Percentiles rank a stretch among this genome's conserved stretches.
These are phyloP conservation scores for Cercospora sp. DNA, from an alignment of 2,329 filamentous ascomycete species.

Conservation along the genomic window DNA sequence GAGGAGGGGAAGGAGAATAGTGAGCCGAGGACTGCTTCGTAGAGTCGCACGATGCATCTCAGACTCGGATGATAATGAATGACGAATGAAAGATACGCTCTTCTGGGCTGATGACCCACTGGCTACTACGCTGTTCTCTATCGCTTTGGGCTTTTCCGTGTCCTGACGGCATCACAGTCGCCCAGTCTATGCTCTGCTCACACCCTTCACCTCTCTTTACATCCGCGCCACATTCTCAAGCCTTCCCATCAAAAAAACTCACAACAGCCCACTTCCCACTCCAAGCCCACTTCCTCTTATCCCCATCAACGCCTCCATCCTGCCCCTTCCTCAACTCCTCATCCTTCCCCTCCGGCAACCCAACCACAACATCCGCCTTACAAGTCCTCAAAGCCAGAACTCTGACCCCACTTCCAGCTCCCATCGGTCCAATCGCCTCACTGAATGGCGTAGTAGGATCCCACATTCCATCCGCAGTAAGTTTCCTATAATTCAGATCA, in stretches of 20 bases:
- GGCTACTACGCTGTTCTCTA: too few relatives aligned
- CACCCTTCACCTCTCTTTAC: not conserved
- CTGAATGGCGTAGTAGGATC: slow-evolving; percentile 83
- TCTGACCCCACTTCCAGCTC: slow-evolving; percentile 75
- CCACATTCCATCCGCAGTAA: slow-evolving; percentile 88
- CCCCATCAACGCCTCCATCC: slow-evolving; percentile 69
- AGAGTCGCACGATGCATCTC: too few relatives aligned
- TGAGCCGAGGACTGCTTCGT: slow-evolving; percentile 13
- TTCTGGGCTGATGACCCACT: not conserved
- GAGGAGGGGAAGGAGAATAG: slow-evolving; percentile 20
- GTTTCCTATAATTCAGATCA: slow-evolving; percentile 92
- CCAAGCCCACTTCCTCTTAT: slow-evolving; percentile 86
- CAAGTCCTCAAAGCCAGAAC: slow-evolving; percentile 86
- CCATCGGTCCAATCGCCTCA: slow-evolving; percentile 81
- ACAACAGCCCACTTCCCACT: slow-evolving; percentile 94
- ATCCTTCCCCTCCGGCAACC: slow-evolving; percentile 77
- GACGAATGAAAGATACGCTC: not conserved
- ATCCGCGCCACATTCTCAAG: not conserved
- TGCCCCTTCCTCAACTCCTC: slow-evolving; percentile 71
- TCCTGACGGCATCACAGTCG: too few relatives aligned
- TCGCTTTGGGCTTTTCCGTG: too few relatives aligned
- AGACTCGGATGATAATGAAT: not conserved
- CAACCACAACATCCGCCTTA: slow-evolving; percentile 95
- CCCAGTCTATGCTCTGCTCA: not conserved
- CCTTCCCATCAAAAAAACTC: slow-evolving; percentile 73